These are phyloP conservation scores for Ceriops tagal DNA, from an alignment of 345 rosid species.

Conservation along the genomic window DNA sequence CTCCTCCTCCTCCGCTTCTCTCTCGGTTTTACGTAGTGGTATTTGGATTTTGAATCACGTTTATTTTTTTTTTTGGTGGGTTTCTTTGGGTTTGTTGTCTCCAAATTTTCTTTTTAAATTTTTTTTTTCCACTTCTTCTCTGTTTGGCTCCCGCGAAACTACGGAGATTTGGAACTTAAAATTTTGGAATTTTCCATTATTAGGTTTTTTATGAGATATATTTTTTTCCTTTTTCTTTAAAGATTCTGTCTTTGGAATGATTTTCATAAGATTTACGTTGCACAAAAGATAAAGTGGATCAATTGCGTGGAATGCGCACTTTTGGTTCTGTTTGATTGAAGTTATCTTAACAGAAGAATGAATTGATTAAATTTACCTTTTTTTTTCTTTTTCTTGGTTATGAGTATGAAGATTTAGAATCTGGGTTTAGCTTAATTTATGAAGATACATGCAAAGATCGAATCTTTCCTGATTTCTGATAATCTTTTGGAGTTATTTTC, in stretches of 20 bases:
- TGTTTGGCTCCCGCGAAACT: slow-evolving; percentile 9
- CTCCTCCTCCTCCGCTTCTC: not conserved
- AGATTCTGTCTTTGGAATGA: not conserved
- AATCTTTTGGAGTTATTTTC: not conserved
- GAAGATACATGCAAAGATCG: not conserved
- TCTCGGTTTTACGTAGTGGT: not conserved
- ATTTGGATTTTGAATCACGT: not conserved
- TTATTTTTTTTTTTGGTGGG: not conserved
- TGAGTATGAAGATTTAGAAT: not conserved
- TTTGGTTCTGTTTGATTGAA: too few species aligned
- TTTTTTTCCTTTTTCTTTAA: not conserved
- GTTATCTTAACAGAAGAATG: too few species aligned
- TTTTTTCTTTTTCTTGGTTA: not conserved
- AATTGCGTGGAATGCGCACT: not conserved
- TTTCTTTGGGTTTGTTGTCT: not conserved
- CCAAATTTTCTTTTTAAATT: not conserved
- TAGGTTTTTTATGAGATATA: not conserved
- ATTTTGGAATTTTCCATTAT: not conserved
- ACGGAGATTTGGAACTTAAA: not conserved
- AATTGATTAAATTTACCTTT: not conserved
- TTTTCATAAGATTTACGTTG: not conserved
- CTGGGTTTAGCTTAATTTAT: slow-evolving; percentile 3
- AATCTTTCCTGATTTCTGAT: not conserved
- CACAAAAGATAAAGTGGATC: not conserved
- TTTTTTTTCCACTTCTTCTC: not conserved